Percentiles rank a stretch among this genome's conserved stretches.
These are phyloP conservation scores for Globisporangium spiculum DNA, from an alignment of 352 stramenopile genomes.

Conservation along the genomic window DNA sequence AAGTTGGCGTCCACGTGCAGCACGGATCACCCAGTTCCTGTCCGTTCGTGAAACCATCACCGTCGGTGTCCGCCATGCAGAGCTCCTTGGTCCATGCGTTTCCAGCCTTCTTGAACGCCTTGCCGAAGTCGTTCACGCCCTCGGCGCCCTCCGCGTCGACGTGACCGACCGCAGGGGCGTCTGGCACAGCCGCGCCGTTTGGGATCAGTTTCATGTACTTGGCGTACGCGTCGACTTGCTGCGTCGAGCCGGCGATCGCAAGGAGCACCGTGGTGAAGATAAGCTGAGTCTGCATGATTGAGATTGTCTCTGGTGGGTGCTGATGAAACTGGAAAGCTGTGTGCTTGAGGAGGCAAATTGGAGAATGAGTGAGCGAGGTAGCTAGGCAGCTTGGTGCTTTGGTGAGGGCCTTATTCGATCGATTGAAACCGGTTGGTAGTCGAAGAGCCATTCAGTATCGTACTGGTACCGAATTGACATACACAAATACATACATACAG, in stretches of 20 bases:
- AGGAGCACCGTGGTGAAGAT: constrained; percentile 14
- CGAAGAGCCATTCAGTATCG: constrained; percentile 5
- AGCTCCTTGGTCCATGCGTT: constrained; percentile 46
- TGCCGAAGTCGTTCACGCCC: constrained; percentile 62
- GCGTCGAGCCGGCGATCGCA: constrained; percentile 5
- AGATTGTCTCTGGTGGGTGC: background rate
- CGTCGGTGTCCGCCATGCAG: constrained; percentile 70
- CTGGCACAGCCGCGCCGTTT: constrained; percentile 52
- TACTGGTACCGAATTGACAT: background rate
- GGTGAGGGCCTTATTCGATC: background rate
- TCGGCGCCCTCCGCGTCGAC: constrained; percentile 36
- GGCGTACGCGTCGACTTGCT: constrained; percentile 24
- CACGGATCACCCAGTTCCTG: constrained; percentile 83
- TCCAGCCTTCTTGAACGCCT: constrained; percentile 48
- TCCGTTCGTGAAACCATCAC: constrained; percentile 82
- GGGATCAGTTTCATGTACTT: constrained; percentile 51
- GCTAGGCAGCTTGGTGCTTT: background rate
- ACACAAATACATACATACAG: background rate
- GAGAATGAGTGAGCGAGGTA: background rate
- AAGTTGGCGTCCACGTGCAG: constrained; percentile 65
- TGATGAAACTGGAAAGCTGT: background rate
- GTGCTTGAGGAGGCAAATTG: background rate
- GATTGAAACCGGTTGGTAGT: background rate
- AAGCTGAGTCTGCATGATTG: constrained; percentile 10
- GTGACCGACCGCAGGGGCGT: constrained; percentile 52